Percentiles rank a stretch among this genome's conserved stretches.
phyloP scores from a whole-genome alignment of 805 yeast genomes.

The Jamesozyma jinghongensis region DNA sequence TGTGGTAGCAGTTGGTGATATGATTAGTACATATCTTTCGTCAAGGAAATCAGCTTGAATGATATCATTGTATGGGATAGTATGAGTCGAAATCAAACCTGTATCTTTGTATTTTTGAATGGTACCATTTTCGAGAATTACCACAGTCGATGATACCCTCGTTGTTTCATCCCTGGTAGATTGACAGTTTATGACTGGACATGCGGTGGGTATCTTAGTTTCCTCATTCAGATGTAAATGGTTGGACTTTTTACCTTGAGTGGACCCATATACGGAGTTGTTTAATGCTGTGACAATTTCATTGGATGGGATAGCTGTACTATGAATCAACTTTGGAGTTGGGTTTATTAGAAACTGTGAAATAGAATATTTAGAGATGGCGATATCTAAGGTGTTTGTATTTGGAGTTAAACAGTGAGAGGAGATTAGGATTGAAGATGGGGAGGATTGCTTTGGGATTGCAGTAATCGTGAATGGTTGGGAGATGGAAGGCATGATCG shows the following conservation, averaged over 20 bases:
- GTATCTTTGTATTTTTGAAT: constrained; percentile 20
- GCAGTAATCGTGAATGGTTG: constrained; percentile 29
- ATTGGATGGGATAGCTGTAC: constrained; percentile 29
- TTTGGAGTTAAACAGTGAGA: constrained; percentile 9
- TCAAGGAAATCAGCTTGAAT: constrained; percentile 8
- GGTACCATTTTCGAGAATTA: constrained; percentile 23
- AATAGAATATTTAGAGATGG: constrained; percentile 29
- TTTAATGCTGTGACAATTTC: constrained; percentile 28
- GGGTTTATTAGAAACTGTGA: constrained; percentile 30
- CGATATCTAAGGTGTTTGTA: constrained; percentile 27
- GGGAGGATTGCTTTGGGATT: constrained; percentile 22
- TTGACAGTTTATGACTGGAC: constrained; percentile 4
- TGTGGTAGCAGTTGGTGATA: constrained; percentile 3
- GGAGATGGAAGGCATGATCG: constrained; percentile 26
- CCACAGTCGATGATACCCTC: constrained; percentile 9
- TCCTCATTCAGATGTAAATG: constrained; percentile 5
- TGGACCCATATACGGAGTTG: constrained; percentile 7
- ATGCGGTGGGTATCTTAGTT: constrained; percentile 5
- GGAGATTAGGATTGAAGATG: constrained; percentile 8
- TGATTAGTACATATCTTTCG: constrained; percentile 5
- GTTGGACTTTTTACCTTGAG: constrained; percentile 5
- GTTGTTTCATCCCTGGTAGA: constrained; percentile 6
- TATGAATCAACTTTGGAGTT: constrained; percentile 28
- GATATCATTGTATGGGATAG: constrained; percentile 7
- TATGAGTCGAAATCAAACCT: neutral